Base-by-base conservation (phyloP, 139 green algal species). In the Penium margaritaceum region DNA sequence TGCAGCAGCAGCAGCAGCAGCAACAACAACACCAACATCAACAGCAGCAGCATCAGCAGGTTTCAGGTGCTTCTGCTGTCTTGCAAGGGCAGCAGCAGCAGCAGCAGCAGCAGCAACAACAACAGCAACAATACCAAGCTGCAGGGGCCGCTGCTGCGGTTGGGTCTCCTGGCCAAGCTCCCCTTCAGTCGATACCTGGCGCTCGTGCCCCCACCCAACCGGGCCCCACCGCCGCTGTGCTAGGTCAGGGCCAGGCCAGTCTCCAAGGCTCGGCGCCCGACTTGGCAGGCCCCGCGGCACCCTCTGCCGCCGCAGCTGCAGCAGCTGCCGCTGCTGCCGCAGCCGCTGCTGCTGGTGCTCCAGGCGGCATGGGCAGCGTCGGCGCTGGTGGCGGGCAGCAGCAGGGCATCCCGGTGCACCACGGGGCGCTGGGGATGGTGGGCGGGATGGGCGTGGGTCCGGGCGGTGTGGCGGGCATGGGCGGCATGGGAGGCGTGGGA, bases 351-450 rank as follows among this genome's bases (percentile, higher is more conserved):
- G 74, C 38, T n/a, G 30, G 24, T 17, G 30, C 2, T 4, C 51
- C 51, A 60, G 51, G 51, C 51, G n/a, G n/a, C n/a, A n/a, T n/a
- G n/a, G n/a, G n/a, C n/a, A n/a, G 15, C 15, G 17, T 60, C 51
- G 24, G 12, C 30, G 24, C 51, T 60, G 0, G 29, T 24, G 2
- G 17, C 51, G 0, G 51, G 15, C 15, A n/a, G 54, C 62, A 46
- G 19, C 30, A 27, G 34, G 74, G 30, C 30, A 72, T 70, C 64
- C 74, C n/a, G 64, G n/a, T 38, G 43, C n/a, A 70, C 64, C 7
- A n/a, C 64, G 74, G 34, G 64, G 37, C 41, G 74, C 19, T n/a
- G 34, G 30, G 51, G 29, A 30, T n/a, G 51, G 2, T 60, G 24
- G 51, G 51, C 30, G 51, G 51, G 51, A 60, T n/a, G n/a, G 51